Base-by-base conservation (phyloP, 192 early-diverging fungal genomes). In the Backusella psychrophila region DNA sequence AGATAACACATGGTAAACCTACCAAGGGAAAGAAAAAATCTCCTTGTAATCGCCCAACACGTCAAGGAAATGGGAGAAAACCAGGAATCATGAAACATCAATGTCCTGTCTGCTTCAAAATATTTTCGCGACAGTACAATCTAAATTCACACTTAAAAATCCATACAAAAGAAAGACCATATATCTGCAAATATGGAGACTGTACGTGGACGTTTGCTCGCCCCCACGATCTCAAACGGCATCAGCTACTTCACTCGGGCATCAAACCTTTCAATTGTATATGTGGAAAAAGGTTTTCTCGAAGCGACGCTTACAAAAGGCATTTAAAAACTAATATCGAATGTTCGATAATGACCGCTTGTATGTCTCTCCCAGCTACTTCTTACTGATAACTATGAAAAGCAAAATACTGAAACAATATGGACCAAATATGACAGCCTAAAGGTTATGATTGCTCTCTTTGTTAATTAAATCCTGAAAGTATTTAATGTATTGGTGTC, bases 281-380 rank as follows among this genome's bases (percentile, higher is more conserved):
- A 17, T 94, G 93, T 79, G 92, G 90, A n/a, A 92, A 93, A 74
- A 84, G 86, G 49, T 94, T 94, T 87, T 87, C 88, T 49, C 82
- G 91, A 67, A 89, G 90, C 33, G 92, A 93, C 81, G 92, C 91
- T 4, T 85, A 93, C 5, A 90, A 91, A 69, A 71, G 92, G 21
- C 92, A 93, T 56, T 34, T 36, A 11, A 46, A 42, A n/a, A 35
- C 23, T 4, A 69, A 76, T 49, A 12, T 26, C 8, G 41, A 70
- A 0, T 76, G 75, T 31, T 52, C 67, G 8, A 35, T 38, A 35
- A 69, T 56, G 21, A 23, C 53, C 8, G 53, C 19, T 9, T 56
- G 14, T 6, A 44, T 44, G 42, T 44, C 8, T 56, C n/a, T 26
- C 19, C 8, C 19, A 56, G 6, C 2, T 2, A 21, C 1, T 21